Percentiles rank a stretch among this genome's conserved stretches.
phyloP scores from a whole-genome alignment of 148 eudicot genomes.

The Rhododendron kiyosumense region DNA sequence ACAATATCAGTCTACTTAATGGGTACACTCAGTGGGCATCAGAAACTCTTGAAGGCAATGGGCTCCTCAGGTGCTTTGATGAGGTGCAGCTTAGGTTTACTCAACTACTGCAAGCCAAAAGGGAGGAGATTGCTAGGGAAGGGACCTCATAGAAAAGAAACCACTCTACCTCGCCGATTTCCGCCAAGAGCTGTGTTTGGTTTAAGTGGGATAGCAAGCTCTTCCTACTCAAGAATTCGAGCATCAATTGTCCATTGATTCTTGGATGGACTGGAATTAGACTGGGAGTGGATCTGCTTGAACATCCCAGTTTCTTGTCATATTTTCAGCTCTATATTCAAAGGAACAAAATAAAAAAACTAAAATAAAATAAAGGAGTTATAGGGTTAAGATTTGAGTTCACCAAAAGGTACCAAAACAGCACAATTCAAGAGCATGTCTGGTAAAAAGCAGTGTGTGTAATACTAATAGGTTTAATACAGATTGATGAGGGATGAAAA shows the following conservation, averaged over 20 bases:
- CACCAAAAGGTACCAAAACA: not conserved
- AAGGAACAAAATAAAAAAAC: too few relatives aligned
- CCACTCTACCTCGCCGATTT: constrained; percentile 7
- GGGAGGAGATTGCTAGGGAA: constrained; percentile 63
- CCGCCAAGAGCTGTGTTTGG: not conserved
- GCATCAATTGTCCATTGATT: not conserved
- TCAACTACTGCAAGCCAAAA: too few relatives aligned
- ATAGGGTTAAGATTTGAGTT: not conserved
- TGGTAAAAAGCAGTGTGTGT: not conserved
- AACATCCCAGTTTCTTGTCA: too few relatives aligned
- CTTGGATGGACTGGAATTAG: not conserved
- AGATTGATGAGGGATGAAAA: not conserved
- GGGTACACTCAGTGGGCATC: too few relatives aligned
- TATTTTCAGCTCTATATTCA: too few relatives aligned
- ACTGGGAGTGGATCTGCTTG: not conserved
- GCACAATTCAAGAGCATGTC: too few relatives aligned
- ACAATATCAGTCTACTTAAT: too few relatives aligned
- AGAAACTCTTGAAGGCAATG: too few relatives aligned
- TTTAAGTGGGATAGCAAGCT: not conserved
- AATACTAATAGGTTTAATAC: not conserved
- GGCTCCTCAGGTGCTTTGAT: too few relatives aligned
- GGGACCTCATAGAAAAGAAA: constrained; percentile 57
- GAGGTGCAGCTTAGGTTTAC: too few relatives aligned
- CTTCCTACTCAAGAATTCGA: not conserved
- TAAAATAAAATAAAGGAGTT: not conserved